These are phyloP conservation scores for Leucocoprinus gongylophorus DNA, from an alignment of 1,284 basidiomycete genomes.

Conservation along the genomic window DNA sequence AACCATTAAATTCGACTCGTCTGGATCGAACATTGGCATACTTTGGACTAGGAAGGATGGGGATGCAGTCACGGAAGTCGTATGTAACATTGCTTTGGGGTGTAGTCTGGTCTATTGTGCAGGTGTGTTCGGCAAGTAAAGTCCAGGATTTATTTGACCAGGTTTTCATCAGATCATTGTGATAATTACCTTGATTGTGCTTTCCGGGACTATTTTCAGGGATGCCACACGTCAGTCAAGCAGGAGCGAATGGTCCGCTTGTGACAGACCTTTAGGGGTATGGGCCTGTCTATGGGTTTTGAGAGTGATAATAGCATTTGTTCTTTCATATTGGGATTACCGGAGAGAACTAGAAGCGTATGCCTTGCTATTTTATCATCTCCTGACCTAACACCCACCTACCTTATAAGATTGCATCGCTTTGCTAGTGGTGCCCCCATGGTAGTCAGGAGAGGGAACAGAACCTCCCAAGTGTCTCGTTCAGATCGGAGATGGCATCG, in stretches of 20 bases:
- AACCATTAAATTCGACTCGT: not conserved
- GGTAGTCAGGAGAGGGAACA: constrained; percentile 17
- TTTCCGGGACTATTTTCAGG: constrained; percentile 39
- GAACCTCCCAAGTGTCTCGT: constrained; percentile 4
- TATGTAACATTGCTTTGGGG: constrained; percentile 52
- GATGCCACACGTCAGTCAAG: constrained; percentile 39
- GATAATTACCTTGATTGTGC: constrained; percentile 48
- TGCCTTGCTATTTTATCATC: constrained; percentile 17
- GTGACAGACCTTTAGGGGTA: constrained; percentile 57
- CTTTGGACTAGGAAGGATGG: constrained; percentile 52
- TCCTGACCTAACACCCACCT: not conserved
- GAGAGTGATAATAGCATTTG: constrained; percentile 45
- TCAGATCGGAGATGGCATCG: constrained; percentile 2
- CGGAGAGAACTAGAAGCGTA: constrained; percentile 40
- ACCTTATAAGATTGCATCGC: not conserved
- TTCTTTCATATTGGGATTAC: constrained; percentile 57
- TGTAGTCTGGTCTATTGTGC: constrained; percentile 45
- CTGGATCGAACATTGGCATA: constrained; percentile 33
- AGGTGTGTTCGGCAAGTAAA: constrained; percentile 38
- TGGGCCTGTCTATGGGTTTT: constrained; percentile 69
- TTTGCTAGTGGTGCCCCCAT: not conserved
- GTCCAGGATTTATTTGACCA: not conserved
- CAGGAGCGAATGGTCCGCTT: constrained; percentile 57
- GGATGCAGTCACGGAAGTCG: constrained; percentile 49
- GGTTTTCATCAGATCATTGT: constrained; percentile 37